Conservation (phyloP, 495 filamentous ascomycete genomes). For the Neohortaea acidophila region DNA sequence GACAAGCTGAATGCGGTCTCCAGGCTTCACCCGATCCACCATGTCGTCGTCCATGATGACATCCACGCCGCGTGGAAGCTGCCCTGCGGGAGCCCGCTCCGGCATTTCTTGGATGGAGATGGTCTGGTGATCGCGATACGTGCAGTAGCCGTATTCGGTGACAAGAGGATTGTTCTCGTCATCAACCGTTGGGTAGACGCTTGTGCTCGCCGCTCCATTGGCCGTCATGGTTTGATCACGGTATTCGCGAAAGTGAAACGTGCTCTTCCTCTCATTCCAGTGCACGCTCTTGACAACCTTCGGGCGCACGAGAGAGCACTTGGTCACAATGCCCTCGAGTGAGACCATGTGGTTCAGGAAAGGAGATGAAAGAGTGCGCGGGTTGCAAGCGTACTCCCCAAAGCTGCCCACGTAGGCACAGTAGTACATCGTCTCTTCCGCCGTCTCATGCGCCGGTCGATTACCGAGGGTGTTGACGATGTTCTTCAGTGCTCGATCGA, state of each 20-base stretch:
- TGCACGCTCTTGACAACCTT: conserved; percentile 98
- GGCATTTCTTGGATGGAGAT: conserved; percentile 99
- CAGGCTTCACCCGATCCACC: conserved; percentile 87
- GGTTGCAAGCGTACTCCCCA: conserved; percentile 87
- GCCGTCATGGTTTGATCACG: conserved; percentile 88
- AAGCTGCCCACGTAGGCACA: conserved; percentile 92
- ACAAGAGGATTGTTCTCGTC: conserved; percentile 65
- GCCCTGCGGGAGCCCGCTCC: conserved; percentile 86
- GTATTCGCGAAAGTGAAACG: conserved; percentile 76
- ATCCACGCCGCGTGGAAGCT: conserved; percentile 92
- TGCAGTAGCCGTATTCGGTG: conserved; percentile 92
- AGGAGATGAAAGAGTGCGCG: conserved; percentile 71
- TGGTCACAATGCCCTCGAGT: conserved; percentile 93
- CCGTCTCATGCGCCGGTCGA: conserved; percentile 41
- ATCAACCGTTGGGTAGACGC: conserved; percentile 90
- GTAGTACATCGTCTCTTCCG: conserved; percentile 65
- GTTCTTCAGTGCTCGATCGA: conserved; percentile 77
- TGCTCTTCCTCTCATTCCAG: conserved; percentile 69
- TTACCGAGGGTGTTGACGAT: conserved; percentile 64
- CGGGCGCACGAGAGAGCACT: conserved; percentile 84
- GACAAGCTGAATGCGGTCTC: conserved; percentile 89
- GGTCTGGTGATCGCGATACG: conserved; percentile 91
- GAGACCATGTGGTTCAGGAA: conserved; percentile 94
- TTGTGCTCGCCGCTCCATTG: conserved; percentile 71
- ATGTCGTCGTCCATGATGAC: conserved; percentile 95